A percentile compares a stretch with the other conserved stretches of the same genome.
Conservation (phyloP, 495 filamentous ascomycete species). For the Hypomontagnella submonticulosa region DNA sequence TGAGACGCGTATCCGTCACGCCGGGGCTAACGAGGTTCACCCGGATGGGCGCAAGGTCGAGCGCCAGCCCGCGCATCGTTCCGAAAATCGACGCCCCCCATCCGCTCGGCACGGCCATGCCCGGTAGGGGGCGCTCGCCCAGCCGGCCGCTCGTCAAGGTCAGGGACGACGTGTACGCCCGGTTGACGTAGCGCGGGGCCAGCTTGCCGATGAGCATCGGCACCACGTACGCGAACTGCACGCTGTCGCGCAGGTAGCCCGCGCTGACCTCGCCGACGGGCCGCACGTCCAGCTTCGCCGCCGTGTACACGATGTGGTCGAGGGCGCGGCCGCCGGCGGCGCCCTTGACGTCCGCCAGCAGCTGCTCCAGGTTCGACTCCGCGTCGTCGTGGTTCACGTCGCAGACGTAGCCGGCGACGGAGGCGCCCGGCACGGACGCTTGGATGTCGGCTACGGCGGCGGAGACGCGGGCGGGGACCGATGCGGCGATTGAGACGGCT, state of each 20-base stretch:
- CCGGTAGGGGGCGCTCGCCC: slow-evolving; percentile 50
- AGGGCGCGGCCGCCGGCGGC: slow-evolving; percentile 46
- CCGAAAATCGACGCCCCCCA: slow-evolving; percentile 50
- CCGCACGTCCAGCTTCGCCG: slow-evolving; percentile 51
- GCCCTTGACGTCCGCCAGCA: slow-evolving; percentile 52
- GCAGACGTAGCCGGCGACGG: slow-evolving; percentile 54
- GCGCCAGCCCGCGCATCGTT: slow-evolving; percentile 58
- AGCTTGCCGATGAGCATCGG: slow-evolving; percentile 62
- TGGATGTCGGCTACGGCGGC: slow-evolving; percentile 50
- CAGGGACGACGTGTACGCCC: slow-evolving; percentile 52
- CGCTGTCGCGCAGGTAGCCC: slow-evolving; percentile 48
- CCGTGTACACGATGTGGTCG: slow-evolving; percentile 69
- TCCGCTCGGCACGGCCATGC: slow-evolving; percentile 52
- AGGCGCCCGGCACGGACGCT: slow-evolving; percentile 45
- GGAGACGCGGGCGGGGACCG: slow-evolving; percentile 50
- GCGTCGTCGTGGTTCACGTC: slow-evolving; percentile 57
- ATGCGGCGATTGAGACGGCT: slow-evolving; percentile 61
- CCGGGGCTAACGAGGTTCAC: slow-evolving; percentile 68
- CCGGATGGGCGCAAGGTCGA: slow-evolving; percentile 64
- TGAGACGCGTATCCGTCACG: slow-evolving; percentile 55
- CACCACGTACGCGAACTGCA: slow-evolving; percentile 59
- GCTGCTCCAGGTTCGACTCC: slow-evolving; percentile 56
- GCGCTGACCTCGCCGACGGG: slow-evolving; percentile 52
- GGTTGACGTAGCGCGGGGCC: slow-evolving; percentile 54
- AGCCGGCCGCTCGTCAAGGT: slow-evolving; percentile 63